Evolutionary conservation across 495 filamentous ascomycete species (phyloP), one percentile per base, ranked within the genome.

Genomic region (Talaromyces adpressus): DNA sequence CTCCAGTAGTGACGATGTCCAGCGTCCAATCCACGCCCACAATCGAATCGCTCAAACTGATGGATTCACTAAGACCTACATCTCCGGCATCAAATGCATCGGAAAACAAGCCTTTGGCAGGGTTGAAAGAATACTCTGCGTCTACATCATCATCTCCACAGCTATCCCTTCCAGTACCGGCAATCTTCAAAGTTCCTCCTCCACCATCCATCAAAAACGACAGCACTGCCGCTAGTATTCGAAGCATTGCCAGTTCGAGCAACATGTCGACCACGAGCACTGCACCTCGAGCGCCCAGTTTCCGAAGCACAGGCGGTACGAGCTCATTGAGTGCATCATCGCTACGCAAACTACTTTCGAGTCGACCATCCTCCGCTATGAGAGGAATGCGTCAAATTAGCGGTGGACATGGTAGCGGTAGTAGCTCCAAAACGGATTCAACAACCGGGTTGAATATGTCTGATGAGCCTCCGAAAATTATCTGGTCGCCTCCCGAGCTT

Each of bases 401-500:
- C 75, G 34, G 67, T 65, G 30, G 56, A 18, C 16, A 58, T 16
- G 18, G 27, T 6, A 60, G 58, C 39, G 23, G 9, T 60, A 27
- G n/a, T 14, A 60, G 22, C 20, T 58, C 56, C n/a, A 18, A 16
- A 4, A 32, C n/a, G 1, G 30, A 14, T 11, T 36, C 30, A 6
- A n/a, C 56, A 36, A 36, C 5, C 5, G 30, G 27, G 16, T 58
- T 36, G 56, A 22, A n/a, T 4, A 36, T 71, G 20, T 65, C 62
- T 32, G 74, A 77, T 36, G 70, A 71, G 23, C 73, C 78, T 8
- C 78, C 78, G 20, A 73, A 67, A 47, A 65, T 81, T 63, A 71
- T 78, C 65, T 80, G 78, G 78, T 62, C 72, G 30, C 78, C 78
- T 12, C 78, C 78, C 14, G 72, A 77, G 54, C 64, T 79, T 53